These are phyloP conservation scores for Sporisorium iseilematis-ciliati DNA, from an alignment of 1,284 basidiomycete genomes.

Conservation along the genomic window DNA sequence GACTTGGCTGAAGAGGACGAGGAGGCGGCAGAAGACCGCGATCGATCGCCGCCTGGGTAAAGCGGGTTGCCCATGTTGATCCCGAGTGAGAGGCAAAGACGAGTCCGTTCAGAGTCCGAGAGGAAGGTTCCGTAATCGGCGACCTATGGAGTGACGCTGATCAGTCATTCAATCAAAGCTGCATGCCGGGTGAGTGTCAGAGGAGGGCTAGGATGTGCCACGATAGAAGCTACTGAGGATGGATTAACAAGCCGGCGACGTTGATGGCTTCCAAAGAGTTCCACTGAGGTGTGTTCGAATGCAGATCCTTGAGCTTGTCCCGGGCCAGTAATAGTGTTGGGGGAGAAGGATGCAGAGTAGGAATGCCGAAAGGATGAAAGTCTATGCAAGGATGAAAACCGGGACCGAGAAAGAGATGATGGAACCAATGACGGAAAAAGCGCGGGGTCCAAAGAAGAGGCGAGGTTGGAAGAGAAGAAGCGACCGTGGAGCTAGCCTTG, in stretches of 20 bases:
- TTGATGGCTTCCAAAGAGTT: too few relatives aligned
- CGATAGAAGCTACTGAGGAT: not conserved
- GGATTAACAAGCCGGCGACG: not conserved
- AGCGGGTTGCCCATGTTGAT: conserved; percentile 32
- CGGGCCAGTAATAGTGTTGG: not conserved
- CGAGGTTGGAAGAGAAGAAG: not conserved
- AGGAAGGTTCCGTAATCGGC: not conserved
- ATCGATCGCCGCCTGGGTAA: conserved; percentile 18
- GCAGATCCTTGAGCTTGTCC: not conserved
- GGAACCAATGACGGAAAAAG: not conserved
- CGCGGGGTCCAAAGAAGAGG: not conserved
- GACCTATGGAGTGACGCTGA: not conserved
- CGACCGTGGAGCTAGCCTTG: not conserved
- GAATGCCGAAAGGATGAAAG: not conserved
- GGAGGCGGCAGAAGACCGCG: conserved; percentile 76
- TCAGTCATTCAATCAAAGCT: not conserved
- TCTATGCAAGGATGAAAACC: conserved; percentile 2
- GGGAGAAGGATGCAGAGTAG: not conserved
- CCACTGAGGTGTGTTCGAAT: too few relatives aligned
- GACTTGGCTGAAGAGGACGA: not conserved
- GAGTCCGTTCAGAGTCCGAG: not conserved
- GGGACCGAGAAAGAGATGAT: not conserved
- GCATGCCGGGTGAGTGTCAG: conserved; percentile 1
- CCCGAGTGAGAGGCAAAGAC: not conserved
- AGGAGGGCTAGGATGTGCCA: not conserved